These are phyloP conservation scores for Aspergillus quadricinctus DNA, from an alignment of 2,329 filamentous ascomycete genomes.

Conservation along the genomic window DNA sequence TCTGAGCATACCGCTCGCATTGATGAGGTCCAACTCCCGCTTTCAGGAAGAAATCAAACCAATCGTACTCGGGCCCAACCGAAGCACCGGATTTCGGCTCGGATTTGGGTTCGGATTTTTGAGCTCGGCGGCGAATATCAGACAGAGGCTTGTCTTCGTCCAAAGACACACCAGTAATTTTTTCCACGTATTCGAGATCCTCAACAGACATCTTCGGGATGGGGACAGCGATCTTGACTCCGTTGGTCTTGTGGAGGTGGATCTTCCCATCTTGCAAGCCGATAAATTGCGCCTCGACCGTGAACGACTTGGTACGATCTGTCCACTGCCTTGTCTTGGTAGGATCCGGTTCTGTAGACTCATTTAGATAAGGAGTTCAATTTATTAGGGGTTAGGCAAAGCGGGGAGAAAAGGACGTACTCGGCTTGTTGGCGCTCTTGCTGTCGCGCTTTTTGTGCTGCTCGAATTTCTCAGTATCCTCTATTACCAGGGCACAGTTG, in stretches of 20 bases:
- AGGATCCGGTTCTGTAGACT: conserved; percentile 67
- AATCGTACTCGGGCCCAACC: conserved; percentile 70
- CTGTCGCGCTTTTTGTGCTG: conserved; percentile 71
- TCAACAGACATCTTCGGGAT: conserved; percentile 92
- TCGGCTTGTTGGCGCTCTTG: conserved; percentile 65
- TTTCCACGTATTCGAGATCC: conserved; percentile 93
- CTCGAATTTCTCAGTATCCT: conserved; percentile 63
- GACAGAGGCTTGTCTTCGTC: conserved; percentile 90
- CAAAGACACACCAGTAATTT: conserved; percentile 76
- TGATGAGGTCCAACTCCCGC: conserved; percentile 89
- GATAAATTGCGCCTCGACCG: conserved; percentile 93
- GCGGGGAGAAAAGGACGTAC: conserved; percentile 50
- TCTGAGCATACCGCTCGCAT: conserved; percentile 89
- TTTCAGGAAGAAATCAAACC: conserved; percentile 97
- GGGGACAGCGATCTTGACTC: conserved; percentile 96
- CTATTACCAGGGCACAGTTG: conserved; percentile 29
- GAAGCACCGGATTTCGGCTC: conserved; percentile 37
- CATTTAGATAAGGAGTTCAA: not conserved
- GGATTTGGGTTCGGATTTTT: conserved; percentile 30
- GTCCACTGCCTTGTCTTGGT: conserved; percentile 88
- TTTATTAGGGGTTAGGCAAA: not conserved
- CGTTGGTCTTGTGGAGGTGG: conserved; percentile 95
- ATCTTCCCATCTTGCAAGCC: conserved; percentile 94
- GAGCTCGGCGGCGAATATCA: conserved; percentile 60
- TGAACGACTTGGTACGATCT: conserved; percentile 91